Evolutionary conservation across 768 basidiomycete species (phyloP).

Genomic region (Pleurotus platypus): DNA sequence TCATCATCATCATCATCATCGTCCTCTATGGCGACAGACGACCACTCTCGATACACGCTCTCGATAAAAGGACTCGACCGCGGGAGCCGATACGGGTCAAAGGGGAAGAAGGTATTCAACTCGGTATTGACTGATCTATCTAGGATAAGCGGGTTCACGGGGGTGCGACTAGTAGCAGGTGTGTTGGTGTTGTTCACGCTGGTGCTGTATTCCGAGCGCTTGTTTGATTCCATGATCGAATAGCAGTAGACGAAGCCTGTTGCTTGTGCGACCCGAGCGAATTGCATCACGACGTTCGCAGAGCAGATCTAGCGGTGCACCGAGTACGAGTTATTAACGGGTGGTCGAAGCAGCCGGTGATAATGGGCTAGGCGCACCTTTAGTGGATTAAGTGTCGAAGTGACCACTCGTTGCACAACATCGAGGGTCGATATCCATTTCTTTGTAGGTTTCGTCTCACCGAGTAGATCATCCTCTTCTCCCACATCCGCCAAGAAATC

Average conservation of each 20-base stretch:
- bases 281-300: slow-evolving; percentile 85
- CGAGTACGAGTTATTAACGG: background rate
- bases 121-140: slow-evolving; percentile 52
- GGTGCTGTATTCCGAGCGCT: slow-evolving; percentile 52
- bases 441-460: slow-evolving; percentile 26
- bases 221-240: slow-evolving; percentile 87
- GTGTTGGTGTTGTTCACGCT: slow-evolving; percentile 17
- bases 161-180: slow-evolving; percentile 10
- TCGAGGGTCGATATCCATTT: slow-evolving; percentile 86
- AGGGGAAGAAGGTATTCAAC: slow-evolving; percentile 94
- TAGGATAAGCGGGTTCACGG: slow-evolving; percentile 21
- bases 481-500: slow-evolving; percentile 69
- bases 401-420: slow-evolving; percentile 75
- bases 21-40: slow-evolving; percentile 71
- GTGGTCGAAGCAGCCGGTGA: no score
- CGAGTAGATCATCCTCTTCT: slow-evolving; percentile 44
- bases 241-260: slow-evolving; percentile 94
- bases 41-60: slow-evolving; percentile 87
- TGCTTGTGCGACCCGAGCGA: slow-evolving; percentile 87
- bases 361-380: slow-evolving; percentile 46
- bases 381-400: slow-evolving; percentile 84
- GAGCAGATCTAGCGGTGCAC: slow-evolving; percentile 68
- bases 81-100: slow-evolving; percentile 93
- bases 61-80: slow-evolving; percentile 76
- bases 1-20: slow-evolving; percentile 69